phyloP scores from a whole-genome alignment of 257 asterid species.

The Nicotiana paniculata region DNA sequence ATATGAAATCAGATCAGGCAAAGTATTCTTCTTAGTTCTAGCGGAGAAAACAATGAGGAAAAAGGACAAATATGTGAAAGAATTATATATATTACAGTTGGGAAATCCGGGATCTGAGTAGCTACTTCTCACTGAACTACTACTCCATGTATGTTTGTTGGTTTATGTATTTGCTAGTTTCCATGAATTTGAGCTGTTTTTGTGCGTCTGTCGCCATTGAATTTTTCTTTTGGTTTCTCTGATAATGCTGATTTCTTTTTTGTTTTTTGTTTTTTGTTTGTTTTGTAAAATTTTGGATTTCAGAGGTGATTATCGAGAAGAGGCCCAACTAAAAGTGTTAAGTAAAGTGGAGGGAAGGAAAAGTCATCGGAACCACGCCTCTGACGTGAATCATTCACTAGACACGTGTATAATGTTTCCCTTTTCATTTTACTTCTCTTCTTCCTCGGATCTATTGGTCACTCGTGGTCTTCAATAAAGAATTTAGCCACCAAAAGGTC shows the following conservation, averaged over 20 bases:
- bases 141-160: not conserved
- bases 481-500: too few relatives aligned
- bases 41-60: not conserved
- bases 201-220: not conserved
- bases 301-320: not conserved
- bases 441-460: not conserved
- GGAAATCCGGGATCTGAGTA: not conserved
- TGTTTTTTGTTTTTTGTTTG: not conserved
- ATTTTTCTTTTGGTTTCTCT: not conserved
- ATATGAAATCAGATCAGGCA: slow-evolving; percentile 2
- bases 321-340: not conserved
- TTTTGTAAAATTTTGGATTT: not conserved
- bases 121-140: not conserved
- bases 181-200: not conserved
- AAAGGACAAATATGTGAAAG: not conserved
- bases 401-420: not conserved
- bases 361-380: not conserved
- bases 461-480: too few relatives aligned
- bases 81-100: not conserved
- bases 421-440: not conserved
- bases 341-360: not conserved
- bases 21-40: not conserved
- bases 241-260: not conserved
- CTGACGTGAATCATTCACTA: not conserved
- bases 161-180: not conserved